These are phyloP conservation scores for Ilex asprella DNA, from an alignment of 257 asterid genomes.

Conservation along the genomic window DNA sequence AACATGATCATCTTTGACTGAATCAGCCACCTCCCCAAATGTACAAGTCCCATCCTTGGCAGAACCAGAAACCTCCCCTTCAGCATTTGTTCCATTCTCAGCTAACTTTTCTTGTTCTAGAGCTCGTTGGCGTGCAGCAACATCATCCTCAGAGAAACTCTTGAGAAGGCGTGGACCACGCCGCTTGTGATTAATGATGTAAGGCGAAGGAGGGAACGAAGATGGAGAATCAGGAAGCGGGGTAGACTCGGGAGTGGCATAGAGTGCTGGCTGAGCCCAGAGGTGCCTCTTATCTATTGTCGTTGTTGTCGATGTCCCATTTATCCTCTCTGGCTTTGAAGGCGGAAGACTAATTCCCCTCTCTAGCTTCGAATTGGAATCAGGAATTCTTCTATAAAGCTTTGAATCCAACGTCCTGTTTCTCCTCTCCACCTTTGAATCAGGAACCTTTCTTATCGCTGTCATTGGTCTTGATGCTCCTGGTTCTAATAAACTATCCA, in stretches of 20 bases:
- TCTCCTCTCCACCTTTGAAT: slow-evolving; percentile 36
- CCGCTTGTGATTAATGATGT: slow-evolving; percentile 80
- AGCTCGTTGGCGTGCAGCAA: slow-evolving; percentile 27
- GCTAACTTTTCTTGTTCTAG: slow-evolving; percentile 32
- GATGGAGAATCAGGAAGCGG: slow-evolving; percentile 91
- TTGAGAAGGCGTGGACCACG: slow-evolving; percentile 88
- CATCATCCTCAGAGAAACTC: slow-evolving; percentile 72
- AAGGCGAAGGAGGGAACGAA: slow-evolving; percentile 83
- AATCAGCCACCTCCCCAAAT: slow-evolving; percentile 20
- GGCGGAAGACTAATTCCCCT: slow-evolving; percentile 39
- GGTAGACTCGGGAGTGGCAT: slow-evolving; percentile 78
- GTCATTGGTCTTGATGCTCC: slow-evolving; percentile 46
- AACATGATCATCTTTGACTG: slow-evolving; percentile 15
- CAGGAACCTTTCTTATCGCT: slow-evolving; percentile 22
- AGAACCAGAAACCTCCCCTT: slow-evolving; percentile 16
- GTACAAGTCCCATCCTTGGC: slow-evolving; percentile 26
- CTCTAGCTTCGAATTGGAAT: slow-evolving; percentile 33
- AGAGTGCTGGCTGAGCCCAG: slow-evolving; percentile 87
- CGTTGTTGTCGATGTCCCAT: slow-evolving; percentile 19
- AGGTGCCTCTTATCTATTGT: slow-evolving; percentile 38
- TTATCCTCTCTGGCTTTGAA: slow-evolving; percentile 27
- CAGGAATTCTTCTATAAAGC: slow-evolving; percentile 17
- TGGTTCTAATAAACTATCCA: slow-evolving; percentile 78
- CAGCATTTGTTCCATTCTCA: slow-evolving; percentile 26
- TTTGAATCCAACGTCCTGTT: slow-evolving; percentile 32